Evolutionary conservation across 2,329 filamentous ascomycete genomes (phyloP), one percentile per base, ranked within the genome.

Genomic region (Pseudogymnoascus sp.): DNA sequence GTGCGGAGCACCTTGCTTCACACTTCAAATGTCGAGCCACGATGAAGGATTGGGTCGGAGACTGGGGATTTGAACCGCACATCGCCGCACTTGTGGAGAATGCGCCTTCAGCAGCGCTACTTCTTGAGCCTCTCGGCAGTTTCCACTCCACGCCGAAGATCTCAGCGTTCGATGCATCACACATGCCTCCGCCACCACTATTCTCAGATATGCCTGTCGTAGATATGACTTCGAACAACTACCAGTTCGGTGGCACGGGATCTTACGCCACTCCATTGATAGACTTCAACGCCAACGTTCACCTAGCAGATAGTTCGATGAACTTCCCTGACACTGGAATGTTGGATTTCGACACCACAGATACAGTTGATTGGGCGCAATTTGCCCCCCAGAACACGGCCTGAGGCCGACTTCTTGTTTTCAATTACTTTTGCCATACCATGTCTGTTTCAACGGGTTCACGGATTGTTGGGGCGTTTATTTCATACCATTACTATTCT

Each of bases 1-100:
- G 74, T 21, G 72, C 74, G n/a, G 74, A 76, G 45, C 74, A 76
- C 61, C 68, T 76, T 31, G 74, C 75, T 6, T 67, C 66, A n/a
- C 75, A 76, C 65, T 76, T 76, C 65, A 74, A 74, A 62, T 71
- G 72, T 60, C 74, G 73, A 2, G 69, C 68, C 6, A 70, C 68
- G 43, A 76, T 76, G 73, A 68, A 70, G 29, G 70, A 75, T 64
- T 76, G 74, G 74, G 70, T 74, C 65, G 74, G 74, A 1, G 74
- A 75, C 39, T 76, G 74, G 74, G 74, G 74, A 5, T 76, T 76
- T 26, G 73, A 77, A 43, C 45, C 65, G 1, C 66, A 66, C 37
- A 68, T 73, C 11, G 70, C 73, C 63, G 66, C 68, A n/a, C 67
- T 72, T 12, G 74, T 76, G n/a, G 58, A 63, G 39, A 52, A 41